A percentile compares a stretch with the other conserved stretches of the same genome.
Conservation (phyloP, 2,329 filamentous ascomycete genomes). For the Neofusicoccum kwambonambiense region DNA sequence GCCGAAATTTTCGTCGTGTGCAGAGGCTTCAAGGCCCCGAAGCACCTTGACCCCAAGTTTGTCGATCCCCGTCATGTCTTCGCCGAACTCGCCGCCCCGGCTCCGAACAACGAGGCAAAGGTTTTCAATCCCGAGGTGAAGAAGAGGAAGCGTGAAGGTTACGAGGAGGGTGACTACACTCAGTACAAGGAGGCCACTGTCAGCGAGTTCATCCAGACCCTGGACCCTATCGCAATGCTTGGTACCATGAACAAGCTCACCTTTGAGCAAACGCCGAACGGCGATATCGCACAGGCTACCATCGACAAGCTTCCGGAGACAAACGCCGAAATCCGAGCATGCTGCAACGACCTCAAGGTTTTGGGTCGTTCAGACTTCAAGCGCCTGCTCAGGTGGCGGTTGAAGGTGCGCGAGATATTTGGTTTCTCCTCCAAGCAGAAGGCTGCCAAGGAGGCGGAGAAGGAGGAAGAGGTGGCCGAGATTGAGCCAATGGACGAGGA, state of each 20-base stretch:
- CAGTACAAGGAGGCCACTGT: slow-evolving; percentile 88
- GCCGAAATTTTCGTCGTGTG: slow-evolving; percentile 99
- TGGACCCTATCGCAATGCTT: slow-evolving; percentile 88
- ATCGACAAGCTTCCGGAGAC: slow-evolving; percentile 84
- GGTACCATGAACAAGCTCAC: slow-evolving; percentile 80
- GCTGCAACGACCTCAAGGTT: slow-evolving; percentile 82
- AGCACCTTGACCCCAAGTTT: slow-evolving; percentile 87
- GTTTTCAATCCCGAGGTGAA: slow-evolving; percentile 97
- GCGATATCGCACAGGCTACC: slow-evolving; percentile 80
- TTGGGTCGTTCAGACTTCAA: slow-evolving; percentile 95
- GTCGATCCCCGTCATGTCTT: slow-evolving; percentile 88
- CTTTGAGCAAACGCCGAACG: slow-evolving; percentile 74
- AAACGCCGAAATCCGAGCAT: slow-evolving; percentile 74
- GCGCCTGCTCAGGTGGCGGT: slow-evolving; percentile 80
- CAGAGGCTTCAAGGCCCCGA: slow-evolving; percentile 91
- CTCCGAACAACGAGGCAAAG: slow-evolving; percentile 94
- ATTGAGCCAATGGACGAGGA: slow-evolving; percentile 94
- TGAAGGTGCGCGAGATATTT: slow-evolving; percentile 87
- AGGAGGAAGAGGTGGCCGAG: slow-evolving; percentile 72
- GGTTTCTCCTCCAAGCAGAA: slow-evolving; percentile 77
- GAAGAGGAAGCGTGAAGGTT: slow-evolving; percentile 96
- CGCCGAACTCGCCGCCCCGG: slow-evolving; percentile 80
- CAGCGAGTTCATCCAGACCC: slow-evolving; percentile 90
- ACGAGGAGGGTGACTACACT: slow-evolving; percentile 91
- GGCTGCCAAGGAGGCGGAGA: slow-evolving; percentile 47